Evolutionary conservation across 1,284 basidiomycete species (phyloP).

Genomic region (Kwoniella shivajii): DNA sequence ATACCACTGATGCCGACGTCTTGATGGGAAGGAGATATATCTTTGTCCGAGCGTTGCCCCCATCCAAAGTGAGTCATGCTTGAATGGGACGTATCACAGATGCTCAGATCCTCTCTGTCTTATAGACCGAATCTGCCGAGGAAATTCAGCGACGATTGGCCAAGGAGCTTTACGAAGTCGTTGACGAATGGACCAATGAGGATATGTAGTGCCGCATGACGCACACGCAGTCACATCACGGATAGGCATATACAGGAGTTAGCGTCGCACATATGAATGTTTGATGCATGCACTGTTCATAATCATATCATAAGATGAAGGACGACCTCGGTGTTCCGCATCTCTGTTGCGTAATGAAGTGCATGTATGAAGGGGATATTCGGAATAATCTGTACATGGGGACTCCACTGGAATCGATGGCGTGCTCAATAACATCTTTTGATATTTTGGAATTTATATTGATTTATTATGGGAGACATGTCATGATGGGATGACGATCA

Average conservation of each 20-base stretch:
- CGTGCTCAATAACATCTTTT: neutral
- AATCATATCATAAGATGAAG: too few relatives aligned
- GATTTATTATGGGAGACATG: neutral
- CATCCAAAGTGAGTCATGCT: conserved; percentile 23
- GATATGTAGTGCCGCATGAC: too few relatives aligned
- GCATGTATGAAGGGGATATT: too few relatives aligned
- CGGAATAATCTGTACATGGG: too few relatives aligned
- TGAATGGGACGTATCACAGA: neutral
- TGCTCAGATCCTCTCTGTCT: neutral
- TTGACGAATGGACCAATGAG: conserved; percentile 63
- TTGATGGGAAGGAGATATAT: conserved; percentile 81
- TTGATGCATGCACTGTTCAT: neutral
- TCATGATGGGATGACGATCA: neutral
- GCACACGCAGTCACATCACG: too few relatives aligned
- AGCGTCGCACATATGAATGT: too few relatives aligned
- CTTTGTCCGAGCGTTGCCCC: conserved; percentile 59
- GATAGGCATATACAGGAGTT: too few relatives aligned
- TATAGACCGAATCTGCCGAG: conserved; percentile 61
- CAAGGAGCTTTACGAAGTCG: conserved; percentile 76
- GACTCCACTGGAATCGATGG: neutral
- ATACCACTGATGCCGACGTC: conserved; percentile 64
- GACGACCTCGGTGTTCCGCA: too few relatives aligned
- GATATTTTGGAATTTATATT: neutral
- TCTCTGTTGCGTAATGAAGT: too few relatives aligned
- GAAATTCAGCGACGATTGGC: conserved; percentile 79